Percentiles rank a stretch among this genome's conserved stretches.
Conservation (phyloP, 805 yeast genomes). For the Jamesozyma jinghongensis region DNA sequence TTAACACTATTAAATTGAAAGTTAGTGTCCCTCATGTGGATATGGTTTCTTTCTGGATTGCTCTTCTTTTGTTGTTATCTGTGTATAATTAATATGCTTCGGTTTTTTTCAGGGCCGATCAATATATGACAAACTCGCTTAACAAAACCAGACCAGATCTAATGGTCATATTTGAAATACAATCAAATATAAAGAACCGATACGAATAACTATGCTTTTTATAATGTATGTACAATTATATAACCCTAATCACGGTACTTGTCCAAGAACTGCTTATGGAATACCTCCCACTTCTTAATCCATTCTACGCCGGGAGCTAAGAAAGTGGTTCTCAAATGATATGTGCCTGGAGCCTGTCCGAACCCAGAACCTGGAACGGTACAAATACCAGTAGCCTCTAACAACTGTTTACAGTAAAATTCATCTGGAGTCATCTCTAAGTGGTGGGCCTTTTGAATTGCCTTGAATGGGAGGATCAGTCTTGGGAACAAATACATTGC, state of each 20-base stretch:
- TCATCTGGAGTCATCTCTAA: constrained; percentile 65
- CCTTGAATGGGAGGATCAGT: constrained; percentile 54
- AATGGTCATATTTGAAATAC: too few relatives aligned
- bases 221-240: background rate
- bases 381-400: constrained; percentile 89
- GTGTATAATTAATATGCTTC: too few relatives aligned
- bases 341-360: constrained; percentile 84
- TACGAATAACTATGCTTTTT: too few relatives aligned
- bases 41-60: background rate
- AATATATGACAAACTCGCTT: too few relatives aligned
- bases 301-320: constrained; percentile 91
- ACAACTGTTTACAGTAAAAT: constrained; percentile 73
- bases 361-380: constrained; percentile 97
- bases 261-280: constrained; percentile 65
- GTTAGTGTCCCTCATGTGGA: background rate
- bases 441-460: constrained; percentile 51
- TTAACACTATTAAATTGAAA: constrained; percentile 27
- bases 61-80: background rate
- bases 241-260: constrained; percentile 36
- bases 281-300: constrained; percentile 67
- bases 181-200: too few relatives aligned
- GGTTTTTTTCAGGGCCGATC: too few relatives aligned
- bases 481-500: constrained; percentile 96
- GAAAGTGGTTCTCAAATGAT: constrained; percentile 92
- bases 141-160: too few relatives aligned